Evolutionary conservation across 2,329 filamentous ascomycete genomes (phyloP), one percentile per base, ranked within the genome.

Genomic region (Phaeosphaeria sp.): DNA sequence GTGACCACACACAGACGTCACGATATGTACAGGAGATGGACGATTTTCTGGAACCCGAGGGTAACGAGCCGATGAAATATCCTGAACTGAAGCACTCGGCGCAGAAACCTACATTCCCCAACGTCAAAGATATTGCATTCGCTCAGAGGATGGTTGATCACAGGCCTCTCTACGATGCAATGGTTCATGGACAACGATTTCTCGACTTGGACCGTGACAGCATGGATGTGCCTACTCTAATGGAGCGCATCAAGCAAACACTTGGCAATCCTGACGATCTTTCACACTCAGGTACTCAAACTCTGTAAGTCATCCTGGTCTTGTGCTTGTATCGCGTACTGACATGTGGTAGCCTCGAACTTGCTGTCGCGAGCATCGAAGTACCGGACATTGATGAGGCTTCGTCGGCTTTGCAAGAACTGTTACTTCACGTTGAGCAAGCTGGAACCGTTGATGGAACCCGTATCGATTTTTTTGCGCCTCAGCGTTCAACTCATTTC

Each of bases 301-400:
- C 71, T 21, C 27, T 73, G 71, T 73, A 63, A 71, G 69, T 62
- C 15, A 21, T 18, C 13, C 13, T 17, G n/a, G 30, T 18, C 8
- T 20, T 11, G 2, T 30, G 9, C 22, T 7, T 3, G 21, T 13
- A 17, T 1, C 30, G 18, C 11, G n/a, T 20, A 53, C 66, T 65
- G 51, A 65, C 30, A 30, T 11, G 6, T 5, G 0, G 2, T 40
- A 74, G 69, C 30, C 57, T 73, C 43, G 73, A 77, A 11, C 56
- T 63, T 45, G 55, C 63, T 3, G 55, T 55, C 18, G 40, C 44
- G 20, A 44, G 51, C 1, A 46, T 75, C 1, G 45, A 58, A 11
- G 67, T 76, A 3, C 25, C 59, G 6, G 74, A 77, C 43, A 55
- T 77, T 39, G 75, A 77, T 36, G 64, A 71, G 22, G 68, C 68